phyloP scores from a whole-genome alignment of 495 filamentous ascomycete genomes.

The Lichenothelia convexa region DNA sequence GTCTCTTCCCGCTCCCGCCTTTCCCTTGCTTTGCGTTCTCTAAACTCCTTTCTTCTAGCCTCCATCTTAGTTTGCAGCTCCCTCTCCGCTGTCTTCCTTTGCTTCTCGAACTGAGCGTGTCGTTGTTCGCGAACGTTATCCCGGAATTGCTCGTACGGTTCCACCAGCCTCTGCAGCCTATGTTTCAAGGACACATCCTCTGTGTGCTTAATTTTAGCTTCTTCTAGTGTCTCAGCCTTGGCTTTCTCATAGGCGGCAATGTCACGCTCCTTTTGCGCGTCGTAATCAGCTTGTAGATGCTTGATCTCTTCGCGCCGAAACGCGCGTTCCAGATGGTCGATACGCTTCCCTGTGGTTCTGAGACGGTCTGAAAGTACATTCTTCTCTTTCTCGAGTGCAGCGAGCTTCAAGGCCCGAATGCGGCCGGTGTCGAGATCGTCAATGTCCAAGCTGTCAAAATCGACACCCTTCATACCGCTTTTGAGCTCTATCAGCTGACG shows the following conservation, averaged over 20 bases:
- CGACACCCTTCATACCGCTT: slow-evolving; percentile 56
- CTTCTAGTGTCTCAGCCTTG: slow-evolving; percentile 57
- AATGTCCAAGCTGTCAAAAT: slow-evolving; percentile 57
- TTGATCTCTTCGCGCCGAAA: slow-evolving; percentile 89
- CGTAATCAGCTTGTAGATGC: slow-evolving; percentile 75
- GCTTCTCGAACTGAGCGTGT: slow-evolving; percentile 88
- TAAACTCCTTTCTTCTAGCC: slow-evolving; percentile 64
- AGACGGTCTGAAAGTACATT: slow-evolving; percentile 79
- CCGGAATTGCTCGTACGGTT: slow-evolving; percentile 63
- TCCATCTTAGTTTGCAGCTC: slow-evolving; percentile 82
- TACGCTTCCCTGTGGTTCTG: slow-evolving; percentile 79
- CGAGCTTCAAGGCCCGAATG: slow-evolving; percentile 83
- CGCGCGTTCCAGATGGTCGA: slow-evolving; percentile 94
- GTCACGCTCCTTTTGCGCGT: slow-evolving; percentile 63
- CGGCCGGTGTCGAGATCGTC: slow-evolving; percentile 75
- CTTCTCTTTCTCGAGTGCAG: slow-evolving; percentile 94
- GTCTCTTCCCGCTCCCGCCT: slow-evolving; percentile 64
- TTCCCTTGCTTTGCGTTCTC: slow-evolving; percentile 55
- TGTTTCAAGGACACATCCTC: slow-evolving; percentile 85
- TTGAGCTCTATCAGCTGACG: slow-evolving; percentile 92
- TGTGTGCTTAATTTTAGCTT: slow-evolving; percentile 71
- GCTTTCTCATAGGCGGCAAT: slow-evolving; percentile 58
- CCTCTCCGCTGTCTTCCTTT: slow-evolving; percentile 69
- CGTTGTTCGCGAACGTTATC: slow-evolving; percentile 64
- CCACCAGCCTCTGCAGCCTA: slow-evolving; percentile 65